Evolutionary conservation across 345 rosid species (phyloP), one percentile per base, ranked within the genome.

Genomic region (Clausena lansium): DNA sequence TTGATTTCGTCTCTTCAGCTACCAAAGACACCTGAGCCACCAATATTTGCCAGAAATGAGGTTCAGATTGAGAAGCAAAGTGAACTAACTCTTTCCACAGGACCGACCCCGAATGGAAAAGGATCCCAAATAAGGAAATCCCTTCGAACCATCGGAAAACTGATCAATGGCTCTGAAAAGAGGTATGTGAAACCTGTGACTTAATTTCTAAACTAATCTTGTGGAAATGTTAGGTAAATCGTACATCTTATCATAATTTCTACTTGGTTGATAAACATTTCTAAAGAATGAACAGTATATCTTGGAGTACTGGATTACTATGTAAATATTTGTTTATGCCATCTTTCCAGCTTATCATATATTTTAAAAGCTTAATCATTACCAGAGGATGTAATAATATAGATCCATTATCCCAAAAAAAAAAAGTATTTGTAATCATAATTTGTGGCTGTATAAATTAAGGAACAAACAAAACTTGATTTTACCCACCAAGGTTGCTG

Each of bases 121-220:
- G 87, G 90, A 54, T 90, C 97, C 77, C 93, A 94, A 45, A 86
- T 94, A 61, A 86, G 95, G 81, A 94, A 91, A 86, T 96, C 98
- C 39, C 83, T 96, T 55, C 87, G 92, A 76, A 91, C 89, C 47
- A 94, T 96, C 7, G 98, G 97, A 76, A 94, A 92, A 82, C 85
- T 96, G 69, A 92, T 94, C 60, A 91, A 84, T 83, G 97, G 97
- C 55, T 86, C 93, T 13, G 97, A 96, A 76, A 96, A 88, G 84
- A 87, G 97, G 98, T 92, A 82, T 32, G 82, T 9, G 39, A 76
- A 74, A 27, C 67, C 25, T 69, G 65, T 11, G 19, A 54, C 9
- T 60, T 33, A n/a, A 28, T 25, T 14, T 33, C 20, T 24, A 27
- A 4, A 7, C 22, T 25, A 5, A 13, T 4, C 32, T 38, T 62